Base-by-base conservation (phyloP, 192 early-diverging fungal genomes). In the Martensiomyces pterosporus region DNA sequence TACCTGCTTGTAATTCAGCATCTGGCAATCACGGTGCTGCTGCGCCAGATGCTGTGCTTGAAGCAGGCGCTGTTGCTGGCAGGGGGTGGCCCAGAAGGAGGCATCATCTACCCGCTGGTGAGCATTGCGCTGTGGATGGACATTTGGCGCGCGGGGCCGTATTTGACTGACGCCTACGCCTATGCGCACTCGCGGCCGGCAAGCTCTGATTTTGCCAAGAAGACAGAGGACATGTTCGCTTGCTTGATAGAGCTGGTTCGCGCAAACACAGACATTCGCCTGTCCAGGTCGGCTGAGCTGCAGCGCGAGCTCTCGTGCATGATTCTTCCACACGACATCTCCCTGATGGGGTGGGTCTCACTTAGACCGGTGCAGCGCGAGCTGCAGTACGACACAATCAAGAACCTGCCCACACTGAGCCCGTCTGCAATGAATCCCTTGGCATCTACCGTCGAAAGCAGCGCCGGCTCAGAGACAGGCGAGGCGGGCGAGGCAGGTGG, bases 91-190 rank as follows among this genome's bases (percentile, higher is more conserved):
- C 3, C 23, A 46, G 7, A n/a, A 25, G 7, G 12, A 27, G 5
- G n/a, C 24, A 24, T 25, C 2, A 29, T 53, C 9, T 73, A 73
- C 16, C 49, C 57, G 16, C 47, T 65, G 9, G 35, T 54, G 18
- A 60, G 70, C 26, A 19, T 65, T 16, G 45, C 54, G 2, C 46
- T 73, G 44, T 73, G 70, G 70, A 37, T 40, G 12, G 70, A 73
- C 27, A 27, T 73, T 13, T 73, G 70, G 70, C 63, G 70, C 26
- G 57, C 70, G 7, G 35, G 25, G 0, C 40, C 38, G 1, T 13
- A 27, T 33, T 17, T 61, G n/a, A n/a, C n/a, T 13, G 2, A 36
- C n/a, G 23, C 41, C 7, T 34, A 47, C 8, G 36, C 42, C 2
- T 35, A 34, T 19, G 29, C 21, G 8, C 19, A 45, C 35, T 44